These are phyloP conservation scores for Dillenia turbinata DNA, from an alignment of 164 flowering plant species.

Conservation along the genomic window DNA sequence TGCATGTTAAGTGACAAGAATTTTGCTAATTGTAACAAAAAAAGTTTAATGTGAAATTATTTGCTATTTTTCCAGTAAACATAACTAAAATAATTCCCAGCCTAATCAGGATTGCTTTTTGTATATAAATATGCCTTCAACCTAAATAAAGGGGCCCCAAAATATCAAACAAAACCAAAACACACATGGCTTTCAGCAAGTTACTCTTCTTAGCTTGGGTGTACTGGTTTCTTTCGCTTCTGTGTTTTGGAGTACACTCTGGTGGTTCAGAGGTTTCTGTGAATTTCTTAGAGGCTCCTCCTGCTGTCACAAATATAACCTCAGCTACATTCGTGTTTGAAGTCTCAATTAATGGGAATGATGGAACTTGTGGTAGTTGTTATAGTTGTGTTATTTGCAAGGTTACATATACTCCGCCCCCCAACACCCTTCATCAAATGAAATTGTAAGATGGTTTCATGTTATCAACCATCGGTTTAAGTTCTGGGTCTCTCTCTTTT, in stretches of 20 bases:
- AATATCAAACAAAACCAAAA: too few species aligned
- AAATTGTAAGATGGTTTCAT: background rate
- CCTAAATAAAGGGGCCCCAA: too few species aligned
- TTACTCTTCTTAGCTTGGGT: too few species aligned
- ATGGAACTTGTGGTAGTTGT: conserved; percentile 33
- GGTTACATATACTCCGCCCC: conserved; percentile 31
- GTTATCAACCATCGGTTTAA: background rate
- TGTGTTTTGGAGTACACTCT: conserved; percentile 26
- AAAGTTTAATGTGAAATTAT: too few species aligned
- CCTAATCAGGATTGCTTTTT: too few species aligned
- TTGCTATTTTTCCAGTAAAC: too few species aligned
- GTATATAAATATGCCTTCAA: too few species aligned
- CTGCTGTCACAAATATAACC: conserved; percentile 32
- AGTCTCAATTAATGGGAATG: conserved; percentile 36
- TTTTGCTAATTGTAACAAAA: too few species aligned
- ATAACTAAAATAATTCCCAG: too few species aligned
- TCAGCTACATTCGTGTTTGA: conserved; percentile 65
- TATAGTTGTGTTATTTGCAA: conserved; percentile 59
- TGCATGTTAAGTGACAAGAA: too few species aligned
- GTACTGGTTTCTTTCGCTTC: conserved; percentile 31
- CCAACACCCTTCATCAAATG: background rate
- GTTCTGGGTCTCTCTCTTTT: background rate
- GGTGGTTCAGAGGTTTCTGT: conserved; percentile 26
- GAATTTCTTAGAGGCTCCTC: conserved; percentile 59
- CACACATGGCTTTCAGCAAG: too few species aligned